A percentile compares a stretch with the other conserved stretches of the same genome.
Conservation (phyloP, 2,329 filamentous ascomycete species). For the Botrytis fragariae region DNA sequence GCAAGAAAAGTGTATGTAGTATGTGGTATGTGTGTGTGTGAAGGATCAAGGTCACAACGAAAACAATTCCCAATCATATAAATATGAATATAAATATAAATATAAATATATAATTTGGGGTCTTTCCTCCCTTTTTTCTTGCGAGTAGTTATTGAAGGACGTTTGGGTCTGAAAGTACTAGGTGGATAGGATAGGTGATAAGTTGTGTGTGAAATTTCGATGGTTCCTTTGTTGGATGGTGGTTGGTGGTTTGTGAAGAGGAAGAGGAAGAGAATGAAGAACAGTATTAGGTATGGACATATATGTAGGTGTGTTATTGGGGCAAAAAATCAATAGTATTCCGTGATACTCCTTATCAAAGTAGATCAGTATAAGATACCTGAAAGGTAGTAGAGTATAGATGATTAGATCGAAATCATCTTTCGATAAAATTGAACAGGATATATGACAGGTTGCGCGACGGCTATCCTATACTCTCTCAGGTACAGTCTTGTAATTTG, state of each 20-base stretch:
- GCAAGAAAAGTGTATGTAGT: neutral
- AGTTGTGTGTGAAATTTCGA: neutral
- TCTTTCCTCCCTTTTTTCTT: neutral
- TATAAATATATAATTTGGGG: neutral
- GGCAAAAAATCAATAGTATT: neutral
- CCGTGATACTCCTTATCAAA: neutral
- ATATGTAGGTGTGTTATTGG: neutral
- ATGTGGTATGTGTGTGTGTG: neutral
- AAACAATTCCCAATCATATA: neutral
- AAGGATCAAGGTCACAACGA: neutral
- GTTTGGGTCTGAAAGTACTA: too few species aligned
- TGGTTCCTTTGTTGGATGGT: neutral
- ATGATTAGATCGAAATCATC: neutral
- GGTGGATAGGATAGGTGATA: too few species aligned
- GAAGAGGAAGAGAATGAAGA: neutral
- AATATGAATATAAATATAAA: neutral
- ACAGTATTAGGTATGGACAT: neutral
- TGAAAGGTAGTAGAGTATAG: neutral
- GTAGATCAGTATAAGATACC: neutral
- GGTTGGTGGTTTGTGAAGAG: neutral
- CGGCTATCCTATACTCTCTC: neutral
- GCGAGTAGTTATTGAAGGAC: neutral
- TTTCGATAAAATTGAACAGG: neutral
- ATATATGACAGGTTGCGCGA: neutral
- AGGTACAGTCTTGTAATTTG: neutral